A percentile compares a stretch with the other conserved stretches of the same genome.
Evolutionary conservation across 768 basidiomycete species (phyloP).

Genomic region (Boletus insuetus): DNA sequence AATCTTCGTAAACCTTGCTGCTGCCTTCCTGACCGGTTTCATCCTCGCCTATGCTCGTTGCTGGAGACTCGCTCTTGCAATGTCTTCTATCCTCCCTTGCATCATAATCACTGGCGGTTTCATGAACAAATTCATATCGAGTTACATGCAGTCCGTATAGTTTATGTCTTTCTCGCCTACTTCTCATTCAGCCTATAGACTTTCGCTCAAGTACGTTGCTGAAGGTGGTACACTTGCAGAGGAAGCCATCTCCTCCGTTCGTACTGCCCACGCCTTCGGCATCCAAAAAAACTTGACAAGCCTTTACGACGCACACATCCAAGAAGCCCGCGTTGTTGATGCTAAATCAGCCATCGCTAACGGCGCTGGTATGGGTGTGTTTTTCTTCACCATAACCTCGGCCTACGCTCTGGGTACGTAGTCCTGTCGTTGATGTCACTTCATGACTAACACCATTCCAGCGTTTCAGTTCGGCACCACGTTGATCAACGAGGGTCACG

Average conservation of each 20-base stretch:
- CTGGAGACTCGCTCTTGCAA: conserved; percentile 85
- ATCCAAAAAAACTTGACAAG: conserved; percentile 60
- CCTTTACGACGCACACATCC: conserved; percentile 65
- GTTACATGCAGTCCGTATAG: conserved; percentile 62
- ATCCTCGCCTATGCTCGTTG: conserved; percentile 61
- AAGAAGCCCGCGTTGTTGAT: conserved; percentile 51
- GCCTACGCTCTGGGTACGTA: conserved; percentile 63
- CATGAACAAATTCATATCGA: conserved; percentile 67
- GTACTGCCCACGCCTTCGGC: conserved; percentile 90
- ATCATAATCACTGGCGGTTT: conserved; percentile 69
- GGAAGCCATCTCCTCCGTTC: conserved; percentile 86
- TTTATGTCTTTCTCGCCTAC: background rate
- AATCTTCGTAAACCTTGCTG: conserved; percentile 42
- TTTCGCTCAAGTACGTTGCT: conserved; percentile 72
- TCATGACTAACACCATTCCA: conserved; percentile 20
- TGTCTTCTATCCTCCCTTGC: conserved; percentile 80
- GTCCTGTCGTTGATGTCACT: background rate
- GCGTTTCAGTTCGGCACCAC: conserved; percentile 91
- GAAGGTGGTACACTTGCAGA: conserved; percentile 81
- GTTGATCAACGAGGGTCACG: conserved; percentile 60
- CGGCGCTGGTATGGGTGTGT: conserved; percentile 60
- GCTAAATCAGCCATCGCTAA: conserved; percentile 57
- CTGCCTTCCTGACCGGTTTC: conserved; percentile 80
- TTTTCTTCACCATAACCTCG: conserved; percentile 82
- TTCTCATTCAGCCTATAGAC: conserved; percentile 33